A percentile compares a stretch with the other conserved stretches of the same genome.
Evolutionary conservation across 2,329 filamentous ascomycete genomes (phyloP).

Genomic region (Paraphaeosphaeria minitans): DNA sequence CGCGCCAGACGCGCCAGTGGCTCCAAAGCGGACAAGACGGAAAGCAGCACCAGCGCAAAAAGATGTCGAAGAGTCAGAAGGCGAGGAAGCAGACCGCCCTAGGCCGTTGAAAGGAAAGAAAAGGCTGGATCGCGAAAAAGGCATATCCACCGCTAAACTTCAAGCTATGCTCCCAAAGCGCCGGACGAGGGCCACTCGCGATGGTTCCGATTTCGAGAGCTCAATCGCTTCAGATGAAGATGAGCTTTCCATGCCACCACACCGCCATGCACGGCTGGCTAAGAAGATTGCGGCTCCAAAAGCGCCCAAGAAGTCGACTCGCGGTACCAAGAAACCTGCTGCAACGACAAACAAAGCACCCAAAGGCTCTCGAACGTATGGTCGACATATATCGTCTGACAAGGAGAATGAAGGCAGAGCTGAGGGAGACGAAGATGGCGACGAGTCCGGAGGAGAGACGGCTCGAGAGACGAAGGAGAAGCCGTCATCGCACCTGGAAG

Average conservation of each 20-base stretch:
- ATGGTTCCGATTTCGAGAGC: constrained; percentile 47
- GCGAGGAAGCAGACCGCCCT: constrained; percentile 21
- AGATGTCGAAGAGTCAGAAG: constrained; percentile 29
- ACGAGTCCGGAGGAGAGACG: constrained; percentile 31
- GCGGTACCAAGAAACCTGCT: constrained; percentile 27
- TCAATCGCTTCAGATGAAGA: constrained; percentile 49
- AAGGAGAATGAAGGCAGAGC: constrained; percentile 48
- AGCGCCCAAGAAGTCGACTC: constrained; percentile 29
- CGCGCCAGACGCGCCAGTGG: constrained; percentile 20
- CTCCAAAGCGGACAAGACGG: constrained; percentile 24
- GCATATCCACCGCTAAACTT: constrained; percentile 51
- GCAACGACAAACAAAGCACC: constrained; percentile 22
- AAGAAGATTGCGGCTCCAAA: constrained; percentile 31
- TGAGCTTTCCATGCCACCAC: constrained; percentile 44
- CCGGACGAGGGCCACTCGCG: constrained; percentile 33
- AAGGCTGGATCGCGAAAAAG: constrained; percentile 28
- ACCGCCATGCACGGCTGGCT: constrained; percentile 20
- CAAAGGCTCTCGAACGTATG: constrained; percentile 38
- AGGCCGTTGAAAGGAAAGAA: constrained; percentile 29
- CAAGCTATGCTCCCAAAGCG: constrained; percentile 53
- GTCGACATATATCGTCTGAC: constrained; percentile 46
- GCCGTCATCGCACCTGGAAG: constrained; percentile 46
- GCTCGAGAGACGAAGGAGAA: constrained; percentile 35
- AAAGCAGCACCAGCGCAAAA: constrained; percentile 22
- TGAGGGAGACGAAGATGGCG: constrained; percentile 23